Base-by-base conservation (phyloP, 2,329 filamentous ascomycete genomes). In the Phaeomoniella chlamydospora region DNA sequence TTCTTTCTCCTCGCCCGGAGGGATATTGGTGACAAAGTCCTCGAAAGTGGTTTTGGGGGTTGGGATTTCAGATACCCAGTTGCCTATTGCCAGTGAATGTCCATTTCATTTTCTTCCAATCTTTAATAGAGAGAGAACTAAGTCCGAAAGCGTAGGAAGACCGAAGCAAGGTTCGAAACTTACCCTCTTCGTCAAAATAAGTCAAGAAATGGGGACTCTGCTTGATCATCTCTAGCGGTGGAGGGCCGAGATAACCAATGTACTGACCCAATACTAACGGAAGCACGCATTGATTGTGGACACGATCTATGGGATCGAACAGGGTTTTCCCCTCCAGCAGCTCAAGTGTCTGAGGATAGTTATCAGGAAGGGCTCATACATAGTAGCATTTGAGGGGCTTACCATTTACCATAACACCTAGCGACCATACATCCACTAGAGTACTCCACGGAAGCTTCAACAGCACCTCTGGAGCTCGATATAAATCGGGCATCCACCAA, bases 181-280 rank as follows among this genome's bases (percentile, higher is more conserved):
- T 42, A 41, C 37, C 43, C 40, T 38, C 36, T 30, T 35, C 33
- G 41, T 49, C 39, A 40, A 49, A 48, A 36, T 44, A 48, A 9
- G 37, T 39, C n/a, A 22, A 38, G 29, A 48, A 38, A 15, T 37
- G 38, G 13, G 46, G 44, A 16, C 44, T 48, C 14, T 46, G 31
- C 35, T 36, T 22, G 22, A 49, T 39, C 15, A 51, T 47, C 12
- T 48, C 35, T 15, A 47, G 41, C 16, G 45, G 44, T 12, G 47
- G 48, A 31, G 37, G 45, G 5, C 47, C 46, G 31, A 48, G 46
- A 40, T 47, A 49, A 5, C 43, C 46, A 18, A 53, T 51, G 35
- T 52, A 53, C 34, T 53, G 46, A 1, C 45, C 43, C 31, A 52
- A 34, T 32, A 47, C 50, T 18, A 50, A 29, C 11, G 45, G 47